Base-by-base conservation (phyloP, 192 early-diverging fungal species). In the Coemansia pectinata region DNA sequence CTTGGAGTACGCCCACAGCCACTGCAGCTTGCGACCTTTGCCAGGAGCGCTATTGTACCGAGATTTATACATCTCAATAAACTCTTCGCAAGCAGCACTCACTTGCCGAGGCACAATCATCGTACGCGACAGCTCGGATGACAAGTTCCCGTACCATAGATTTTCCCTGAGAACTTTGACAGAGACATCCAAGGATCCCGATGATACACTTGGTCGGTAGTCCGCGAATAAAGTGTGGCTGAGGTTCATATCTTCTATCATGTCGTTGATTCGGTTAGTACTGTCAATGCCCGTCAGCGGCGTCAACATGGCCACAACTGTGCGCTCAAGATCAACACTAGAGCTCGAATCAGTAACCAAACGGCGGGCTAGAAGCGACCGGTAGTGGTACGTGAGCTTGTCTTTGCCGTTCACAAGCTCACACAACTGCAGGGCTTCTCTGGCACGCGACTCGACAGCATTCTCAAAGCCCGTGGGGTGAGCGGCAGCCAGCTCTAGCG, bases 1-100 rank as follows among this genome's bases (percentile, higher is more conserved):
- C 61, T 39, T 50, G 63, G 23, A 45, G 33, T 29, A 83, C 40
- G 23, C 58, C 38, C 38, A 67, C 72, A 61, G 81, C 79, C 40
- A 70, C 39, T 63, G 53, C 65, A 21, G 21, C 6, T 31, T 74
- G 66, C 70, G 45, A 19, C 45, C 1, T 7, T n/a, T 12, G 11
- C 52, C 2, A 17, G 14, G 15, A 11, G 9, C 15, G 50, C 23
- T 52, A 2, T 4, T 3, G 23, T 25, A 12, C 8, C 50, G 23
- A 27, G 19, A 21, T 2, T 23, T 25, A 11, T 52, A 52, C 2
- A 52, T 9, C 0, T 14, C 23, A 27, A 15, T 3, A 11, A 57
- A 27, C 14, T 14, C 29, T 12, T 57, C 53, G 53, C 53, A 57
- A 12, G 27, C 53, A 17, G 23, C 53, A 29, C 53, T 57, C 6